Percentiles rank a stretch among this genome's conserved stretches.
These are phyloP conservation scores for Arxiozyma heterogenica DNA, from an alignment of 1,139 yeast species.

Conservation along the genomic window DNA sequence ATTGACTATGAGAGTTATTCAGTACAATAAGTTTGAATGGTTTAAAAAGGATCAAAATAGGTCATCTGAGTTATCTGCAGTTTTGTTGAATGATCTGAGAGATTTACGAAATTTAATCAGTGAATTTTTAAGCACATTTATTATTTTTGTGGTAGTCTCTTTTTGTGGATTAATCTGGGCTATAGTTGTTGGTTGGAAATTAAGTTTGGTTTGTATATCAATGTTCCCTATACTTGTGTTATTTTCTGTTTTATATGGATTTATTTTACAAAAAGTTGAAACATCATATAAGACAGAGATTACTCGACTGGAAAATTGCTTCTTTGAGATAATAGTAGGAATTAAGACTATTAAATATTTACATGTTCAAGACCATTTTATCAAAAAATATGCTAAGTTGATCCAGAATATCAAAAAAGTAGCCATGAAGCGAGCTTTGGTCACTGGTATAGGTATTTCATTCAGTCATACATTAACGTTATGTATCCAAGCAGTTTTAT, in stretches of 20 bases:
- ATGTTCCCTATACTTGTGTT: slow-evolving; percentile 55
- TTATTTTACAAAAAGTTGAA: slow-evolving; percentile 46
- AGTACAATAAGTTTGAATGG: slow-evolving; percentile 49
- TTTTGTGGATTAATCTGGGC: slow-evolving; percentile 70
- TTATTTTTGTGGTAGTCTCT: slow-evolving; percentile 47
- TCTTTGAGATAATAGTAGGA: slow-evolving; percentile 51
- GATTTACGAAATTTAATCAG: slow-evolving; percentile 61
- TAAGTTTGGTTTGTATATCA: slow-evolving; percentile 71
- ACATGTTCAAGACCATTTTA: slow-evolving; percentile 44
- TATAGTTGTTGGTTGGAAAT: slow-evolving; percentile 71
- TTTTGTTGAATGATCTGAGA: slow-evolving; percentile 71
- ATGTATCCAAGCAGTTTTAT: slow-evolving; percentile 56
- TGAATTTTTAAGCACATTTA: slow-evolving; percentile 46
- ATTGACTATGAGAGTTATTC: slow-evolving; percentile 40
- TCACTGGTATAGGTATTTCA: slow-evolving; percentile 53
- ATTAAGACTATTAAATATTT: slow-evolving; percentile 56
- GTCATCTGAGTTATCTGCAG: slow-evolving; percentile 53
- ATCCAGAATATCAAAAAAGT: slow-evolving; percentile 28
- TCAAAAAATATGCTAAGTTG: slow-evolving; percentile 29
- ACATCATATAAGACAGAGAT: slow-evolving; percentile 48
- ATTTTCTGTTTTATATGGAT: slow-evolving; percentile 46
- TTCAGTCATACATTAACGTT: slow-evolving; percentile 45
- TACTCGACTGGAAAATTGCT: slow-evolving; percentile 44
- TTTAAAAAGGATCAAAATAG: slow-evolving; percentile 36
- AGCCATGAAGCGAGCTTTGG: slow-evolving; percentile 44